Evolutionary conservation across 1,139 yeast species (phyloP), one percentile per base, ranked within the genome.

Genomic region (Citeromyces hawaiiensis): DNA sequence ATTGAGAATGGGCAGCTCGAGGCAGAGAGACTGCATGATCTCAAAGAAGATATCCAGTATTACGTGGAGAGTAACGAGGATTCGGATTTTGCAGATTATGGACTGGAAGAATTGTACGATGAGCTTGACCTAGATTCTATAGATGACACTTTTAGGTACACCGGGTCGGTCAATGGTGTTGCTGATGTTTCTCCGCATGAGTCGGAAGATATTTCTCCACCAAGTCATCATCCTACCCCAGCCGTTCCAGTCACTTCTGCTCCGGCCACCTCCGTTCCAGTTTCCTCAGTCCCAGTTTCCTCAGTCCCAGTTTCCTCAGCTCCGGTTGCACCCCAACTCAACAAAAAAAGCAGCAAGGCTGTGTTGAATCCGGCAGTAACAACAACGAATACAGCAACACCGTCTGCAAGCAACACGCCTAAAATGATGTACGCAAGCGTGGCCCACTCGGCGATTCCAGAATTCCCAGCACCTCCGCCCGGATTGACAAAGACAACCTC

Each of bases 41-140:
- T 86, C 43, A 81, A 80, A 53, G 99, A 93, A 43, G 97, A 91
- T 57, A 83, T 93, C 54, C 86, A 75, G 49, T 91, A 88, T 60
- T 91, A 87, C 56, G 95, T 93, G 36, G 97, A 91, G 46, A 83
- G 91, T 46, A 93, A 91, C 54, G 94, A 83, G 59, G 96, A 87
- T 43, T 94, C 80, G n/a, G 96, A 88, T 52, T 93, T 87, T 57
- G 83, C 91, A 18, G 97, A 91, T 54, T 95, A 91, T 57, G 34
- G 34, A 5, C 17, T 30, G 15, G 97, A 91, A 51, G 91, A 87
- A 30, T 76, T 91, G 47, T 91, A 91, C 56, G 97, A 91, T 49
- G 87, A 78, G 43, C 70, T 91, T 47, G 91, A 83, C 40, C 70
- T 86, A 39, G 86, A 76, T 42, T 86, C 79, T 37, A 75, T 72